Conservation (phyloP, 1,284 basidiomycete species). For the Pseudozyma thailandica region DNA sequence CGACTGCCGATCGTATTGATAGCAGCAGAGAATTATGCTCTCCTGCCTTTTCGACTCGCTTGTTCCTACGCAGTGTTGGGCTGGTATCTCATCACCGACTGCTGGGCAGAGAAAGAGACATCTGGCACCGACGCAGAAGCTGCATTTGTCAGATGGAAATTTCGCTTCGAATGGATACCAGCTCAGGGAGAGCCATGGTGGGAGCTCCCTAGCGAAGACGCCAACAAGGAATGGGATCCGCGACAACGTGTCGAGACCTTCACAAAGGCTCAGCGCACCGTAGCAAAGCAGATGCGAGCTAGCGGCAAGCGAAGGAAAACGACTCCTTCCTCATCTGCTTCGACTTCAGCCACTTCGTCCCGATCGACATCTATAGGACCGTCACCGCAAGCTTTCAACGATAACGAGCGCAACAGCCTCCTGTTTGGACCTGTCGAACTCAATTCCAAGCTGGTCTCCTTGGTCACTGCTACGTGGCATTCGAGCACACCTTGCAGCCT, state of each 20-base stretch:
- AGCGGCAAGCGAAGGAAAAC: background rate
- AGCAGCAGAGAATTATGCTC: constrained; percentile 37
- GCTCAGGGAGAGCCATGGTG: constrained; percentile 51
- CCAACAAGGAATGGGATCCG: constrained; percentile 18
- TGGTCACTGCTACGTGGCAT: constrained; percentile 1
- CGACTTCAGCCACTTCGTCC: background rate
- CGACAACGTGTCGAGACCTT: constrained; percentile 17
- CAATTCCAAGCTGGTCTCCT: constrained; percentile 13
- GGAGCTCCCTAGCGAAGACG: constrained; percentile 9
- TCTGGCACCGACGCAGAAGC: background rate
- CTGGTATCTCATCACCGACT: constrained; percentile 55
- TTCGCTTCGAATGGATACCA: constrained; percentile 51
- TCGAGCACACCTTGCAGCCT: constrained; percentile 12
- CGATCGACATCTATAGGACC: background rate
- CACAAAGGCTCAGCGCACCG: constrained; percentile 11
- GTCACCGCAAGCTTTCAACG: background rate
- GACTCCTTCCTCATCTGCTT: background rate
- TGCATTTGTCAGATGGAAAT: constrained; percentile 50
- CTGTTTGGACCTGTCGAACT: constrained; percentile 13
- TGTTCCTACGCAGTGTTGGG: constrained; percentile 54
- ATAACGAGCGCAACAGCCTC: constrained; percentile 6
- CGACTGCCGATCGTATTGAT: constrained; percentile 44
- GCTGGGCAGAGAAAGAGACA: constrained; percentile 43
- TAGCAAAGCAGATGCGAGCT: constrained; percentile 12
- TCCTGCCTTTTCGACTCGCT: constrained; percentile 35